Conservation (phyloP, 2,329 filamentous ascomycete species). For the Chrysosphaeria jannelii region DNA sequence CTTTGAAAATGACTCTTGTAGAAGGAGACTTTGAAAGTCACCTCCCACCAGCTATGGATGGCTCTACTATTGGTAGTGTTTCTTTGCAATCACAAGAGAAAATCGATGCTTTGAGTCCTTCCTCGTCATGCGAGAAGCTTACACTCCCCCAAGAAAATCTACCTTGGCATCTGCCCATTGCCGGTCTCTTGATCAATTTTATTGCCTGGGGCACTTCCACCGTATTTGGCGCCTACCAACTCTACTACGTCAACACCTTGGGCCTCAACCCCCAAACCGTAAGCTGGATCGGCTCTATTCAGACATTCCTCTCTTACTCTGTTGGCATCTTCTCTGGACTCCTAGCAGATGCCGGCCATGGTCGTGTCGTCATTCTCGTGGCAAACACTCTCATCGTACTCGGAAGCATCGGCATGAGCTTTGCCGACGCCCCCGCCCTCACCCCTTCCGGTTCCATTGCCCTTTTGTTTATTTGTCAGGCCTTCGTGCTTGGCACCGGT, state of each 20-base stretch:
- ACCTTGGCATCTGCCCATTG: too few relatives aligned
- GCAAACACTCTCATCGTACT: slow-evolving; percentile 14
- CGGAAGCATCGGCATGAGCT: slow-evolving; percentile 17
- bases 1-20: too few relatives aligned
- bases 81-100: too few relatives aligned
- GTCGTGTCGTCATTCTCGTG: slow-evolving; percentile 11
- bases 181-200: too few relatives aligned
- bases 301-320: slow-evolving; percentile 18
- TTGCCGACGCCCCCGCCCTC: too few relatives aligned
- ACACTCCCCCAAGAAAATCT: too few relatives aligned
- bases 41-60: too few relatives aligned
- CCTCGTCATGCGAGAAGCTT: too few relatives aligned
- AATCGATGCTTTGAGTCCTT: too few relatives aligned
- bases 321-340: slow-evolving; percentile 17
- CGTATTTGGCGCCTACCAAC: slow-evolving; percentile 18
- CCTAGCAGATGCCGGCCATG: slow-evolving; percentile 19
- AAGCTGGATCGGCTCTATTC: slow-evolving; percentile 18
- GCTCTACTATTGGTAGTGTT: too few relatives aligned
- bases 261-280: slow-evolving; percentile 10
- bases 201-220: slow-evolving; percentile 18
- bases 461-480: slow-evolving; percentile 22
- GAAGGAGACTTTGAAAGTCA: too few relatives aligned
- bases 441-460: too few relatives aligned
- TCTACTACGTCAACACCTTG: slow-evolving; percentile 12
- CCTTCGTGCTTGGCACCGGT: slow-evolving; percentile 22